Evolutionary conservation across 2,329 filamentous ascomycete species (phyloP), one percentile per base, ranked within the genome.

Genomic region (Incumbomyces lentus): DNA sequence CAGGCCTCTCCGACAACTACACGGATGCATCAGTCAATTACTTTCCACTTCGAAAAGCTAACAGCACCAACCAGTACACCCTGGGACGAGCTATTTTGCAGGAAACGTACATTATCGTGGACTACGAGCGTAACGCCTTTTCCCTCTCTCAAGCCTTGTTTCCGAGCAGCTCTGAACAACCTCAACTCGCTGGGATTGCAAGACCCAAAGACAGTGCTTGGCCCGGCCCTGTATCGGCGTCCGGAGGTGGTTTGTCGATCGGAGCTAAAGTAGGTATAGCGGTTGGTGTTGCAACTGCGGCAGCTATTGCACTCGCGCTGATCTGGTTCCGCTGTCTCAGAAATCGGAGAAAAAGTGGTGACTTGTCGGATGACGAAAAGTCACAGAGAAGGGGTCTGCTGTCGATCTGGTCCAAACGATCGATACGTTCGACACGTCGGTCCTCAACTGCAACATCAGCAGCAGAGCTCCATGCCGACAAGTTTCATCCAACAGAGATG

Each of bases 51-150:
- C 62, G 64, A 37, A 59, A 56, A 52, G 60, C 66, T 2, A 48
- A 51, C 1, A 60, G 62, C 39, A 52, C 56, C 7, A 58, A 57
- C 31, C 60, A 66, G 45, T 62, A 59, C 39, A 64, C 60, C 6
- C 58, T 69, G 33, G 66, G 66, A n/a, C 57, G 66, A 41, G 53
- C 59, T 7, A 68, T 69, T 48, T 52, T 69, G 13, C 66, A 69
- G 54, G 66, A 69, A 55, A 61, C 63, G 13, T 65, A 66, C 50
- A 37, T 65, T 19, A 56, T 55, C 22, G 63, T 64, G 10, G 62
- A 67, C 48, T 65, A 64, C 48, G 62, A 65, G 44, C 55, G 62
- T 7, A 55, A 58, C 17, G 61, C 59, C 31, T 67, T 66, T 44
- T 62, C 62, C 2, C 48, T 66, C 14, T 59, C 60, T 29, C 58